These are phyloP conservation scores for Malassezia furfur DNA, from an alignment of 1,284 basidiomycete species.

Conservation along the genomic window DNA sequence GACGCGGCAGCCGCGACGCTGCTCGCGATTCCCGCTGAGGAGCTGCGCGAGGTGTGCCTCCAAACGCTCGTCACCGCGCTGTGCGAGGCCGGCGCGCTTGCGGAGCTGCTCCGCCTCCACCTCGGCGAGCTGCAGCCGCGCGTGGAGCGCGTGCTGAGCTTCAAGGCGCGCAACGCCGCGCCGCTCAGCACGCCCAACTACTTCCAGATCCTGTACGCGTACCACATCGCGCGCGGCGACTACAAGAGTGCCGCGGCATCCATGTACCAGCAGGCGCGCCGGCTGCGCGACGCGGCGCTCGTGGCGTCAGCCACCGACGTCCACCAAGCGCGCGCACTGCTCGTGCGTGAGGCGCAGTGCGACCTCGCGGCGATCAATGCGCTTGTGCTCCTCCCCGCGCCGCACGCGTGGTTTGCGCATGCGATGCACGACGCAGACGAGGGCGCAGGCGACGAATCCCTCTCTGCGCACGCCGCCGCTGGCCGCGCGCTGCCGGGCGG, in stretches of 20 bases:
- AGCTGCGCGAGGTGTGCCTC: slow-evolving; percentile 85
- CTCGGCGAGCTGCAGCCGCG: slow-evolving; percentile 77
- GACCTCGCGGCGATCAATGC: slow-evolving; percentile 83
- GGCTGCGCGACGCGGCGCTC: slow-evolving; percentile 54
- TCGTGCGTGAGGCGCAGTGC: slow-evolving; percentile 65
- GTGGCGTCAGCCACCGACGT: background rate
- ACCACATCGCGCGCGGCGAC: slow-evolving; percentile 50
- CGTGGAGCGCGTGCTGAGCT: slow-evolving; percentile 77
- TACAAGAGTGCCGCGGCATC: slow-evolving; percentile 51
- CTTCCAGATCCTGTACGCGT: slow-evolving; percentile 86
- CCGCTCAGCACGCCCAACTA: slow-evolving; percentile 77
- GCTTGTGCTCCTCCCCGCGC: slow-evolving; percentile 67
- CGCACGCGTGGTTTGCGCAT: slow-evolving; percentile 70
- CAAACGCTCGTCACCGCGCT: slow-evolving; percentile 88
- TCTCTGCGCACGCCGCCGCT: background rate
- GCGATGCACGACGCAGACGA: slow-evolving; percentile 15
- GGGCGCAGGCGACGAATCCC: background rate
- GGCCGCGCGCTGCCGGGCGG: slow-evolving; percentile 50
- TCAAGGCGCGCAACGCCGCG: slow-evolving; percentile 89
- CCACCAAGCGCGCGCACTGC: slow-evolving; percentile 50
- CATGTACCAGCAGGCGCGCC: slow-evolving; percentile 87
- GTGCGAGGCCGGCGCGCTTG: slow-evolving; percentile 79
- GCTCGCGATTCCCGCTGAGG: slow-evolving; percentile 50
- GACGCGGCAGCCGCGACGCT: slow-evolving; percentile 30
- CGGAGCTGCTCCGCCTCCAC: slow-evolving; percentile 68